Base-by-base conservation (phyloP, 2,329 filamentous ascomycete genomes). In the Colletotrichum destructivum region DNA sequence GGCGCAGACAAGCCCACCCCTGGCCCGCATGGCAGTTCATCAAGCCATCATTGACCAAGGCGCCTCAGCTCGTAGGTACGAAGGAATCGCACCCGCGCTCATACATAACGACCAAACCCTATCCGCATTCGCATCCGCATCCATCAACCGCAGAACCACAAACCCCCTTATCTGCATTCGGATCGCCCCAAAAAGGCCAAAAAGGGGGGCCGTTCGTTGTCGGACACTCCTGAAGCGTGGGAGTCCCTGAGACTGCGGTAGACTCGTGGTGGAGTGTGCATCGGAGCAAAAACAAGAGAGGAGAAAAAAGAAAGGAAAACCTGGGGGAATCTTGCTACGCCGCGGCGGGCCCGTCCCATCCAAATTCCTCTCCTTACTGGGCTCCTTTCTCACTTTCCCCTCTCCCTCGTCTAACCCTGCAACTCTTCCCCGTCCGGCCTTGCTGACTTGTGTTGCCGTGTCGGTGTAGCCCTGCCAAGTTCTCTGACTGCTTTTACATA, bases 281-380 rank as follows among this genome's bases (percentile, higher is more conserved):
- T 40, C 40, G 63, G 57, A 59, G n/a, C 44, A 26, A 38, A 64
- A 56, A 38, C 35, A 38, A 38, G 35, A 38, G 35, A 8, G 35
- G 35, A 38, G 35, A 38, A 2, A 38, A 11, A 38, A 11, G 35
- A 31, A 55, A 47, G 44, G 18, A 26, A 66, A 70, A 55, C 59
- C 69, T 69, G 69, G 69, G 65, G 66, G 52, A 63, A 64, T 67
- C 63, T 67, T 71, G 63, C 40, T 47, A 51, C 13, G 63, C 63
- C 63, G 62, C 63, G 63, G 49, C 63, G 63, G 49, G 42, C 63
- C 63, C 68, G 56, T 71, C 63, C 57, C 56, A 71, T 67, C 68
- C 52, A 54, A 60, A 40, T 18, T 38, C 38, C 21, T 26, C n/a
- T 23, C 47, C 38, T 52, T 12, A 23, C 44, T 49, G 23, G 26